Conservation (phyloP, 2,329 filamentous ascomycete species). For the Aspergillus brasiliensis region DNA sequence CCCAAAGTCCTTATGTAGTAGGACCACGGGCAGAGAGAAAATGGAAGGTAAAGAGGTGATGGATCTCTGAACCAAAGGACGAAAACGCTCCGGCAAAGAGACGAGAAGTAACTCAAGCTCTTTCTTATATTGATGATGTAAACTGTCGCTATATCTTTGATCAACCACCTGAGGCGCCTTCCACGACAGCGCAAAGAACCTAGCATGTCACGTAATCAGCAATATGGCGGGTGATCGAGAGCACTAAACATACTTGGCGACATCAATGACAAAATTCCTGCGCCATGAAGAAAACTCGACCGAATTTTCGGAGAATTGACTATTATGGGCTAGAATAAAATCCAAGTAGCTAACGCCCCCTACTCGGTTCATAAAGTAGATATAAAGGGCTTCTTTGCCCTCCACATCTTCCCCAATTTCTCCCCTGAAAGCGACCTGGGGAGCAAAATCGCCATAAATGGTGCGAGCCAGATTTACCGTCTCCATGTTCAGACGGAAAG, state of each 20-base stretch:
- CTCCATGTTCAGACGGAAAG: slow-evolving; percentile 36
- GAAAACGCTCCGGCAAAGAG: slow-evolving; percentile 40
- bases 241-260: slow-evolving; percentile 29
- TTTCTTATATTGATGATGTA: slow-evolving; percentile 30
- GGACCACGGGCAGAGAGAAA: slow-evolving; percentile 44
- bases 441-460: slow-evolving; percentile 37
- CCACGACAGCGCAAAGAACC: slow-evolving; percentile 47
- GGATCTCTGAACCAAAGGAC: slow-evolving; percentile 32
- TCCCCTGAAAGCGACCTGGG: slow-evolving; percentile 31
- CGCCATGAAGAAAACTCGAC: slow-evolving; percentile 35
- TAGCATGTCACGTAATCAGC: slow-evolving; percentile 25
- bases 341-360: slow-evolving; percentile 40
- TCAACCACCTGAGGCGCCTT: slow-evolving; percentile 36
- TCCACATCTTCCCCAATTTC: slow-evolving; percentile 28
- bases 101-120: slow-evolving; percentile 37
- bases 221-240: background rate
- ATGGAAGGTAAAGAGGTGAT: slow-evolving; percentile 36
- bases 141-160: slow-evolving; percentile 25
- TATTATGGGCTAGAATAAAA: slow-evolving; percentile 39
- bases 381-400: slow-evolving; percentile 36
- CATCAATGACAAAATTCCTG: slow-evolving; percentile 39
- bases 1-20: slow-evolving; percentile 45
- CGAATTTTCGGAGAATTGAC: slow-evolving; percentile 37
- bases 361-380: slow-evolving; percentile 41
- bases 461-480: slow-evolving; percentile 29